Percentiles rank a stretch among this genome's conserved stretches.
Evolutionary conservation across 176 grass and related monocot species (phyloP).

Genomic region (Oryza meridionalis): DNA sequence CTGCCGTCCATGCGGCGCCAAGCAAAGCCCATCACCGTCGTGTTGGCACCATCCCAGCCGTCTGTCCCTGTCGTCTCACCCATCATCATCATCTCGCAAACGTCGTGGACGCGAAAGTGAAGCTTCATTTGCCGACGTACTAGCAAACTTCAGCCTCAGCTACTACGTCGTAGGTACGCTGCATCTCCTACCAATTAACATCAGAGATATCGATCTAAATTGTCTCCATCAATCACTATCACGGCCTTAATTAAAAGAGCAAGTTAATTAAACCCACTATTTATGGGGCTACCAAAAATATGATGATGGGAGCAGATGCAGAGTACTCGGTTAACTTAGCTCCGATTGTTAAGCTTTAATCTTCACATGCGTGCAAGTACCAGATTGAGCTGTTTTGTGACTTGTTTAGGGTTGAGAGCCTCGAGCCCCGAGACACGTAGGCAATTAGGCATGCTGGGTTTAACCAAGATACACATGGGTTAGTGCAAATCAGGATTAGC

Average conservation of each 20-base stretch:
- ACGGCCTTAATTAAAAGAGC: not conserved
- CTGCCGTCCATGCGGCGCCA: constrained; percentile 7
- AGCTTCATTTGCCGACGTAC: not conserved
- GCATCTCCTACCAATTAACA: not conserved
- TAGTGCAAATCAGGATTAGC: not conserved
- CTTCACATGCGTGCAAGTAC: constrained; percentile 16
- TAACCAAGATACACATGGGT: constrained; percentile 23
- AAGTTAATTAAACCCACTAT: not conserved
- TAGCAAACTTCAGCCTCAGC: no score
- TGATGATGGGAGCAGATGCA: not conserved
- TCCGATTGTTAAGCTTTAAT: not conserved
- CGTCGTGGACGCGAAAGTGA: not conserved
- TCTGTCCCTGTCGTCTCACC: not conserved
- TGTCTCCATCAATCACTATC: not conserved
- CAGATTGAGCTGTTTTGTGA: not conserved
- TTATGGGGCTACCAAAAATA: not conserved
- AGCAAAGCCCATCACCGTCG: not conserved
- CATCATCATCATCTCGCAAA: no score
- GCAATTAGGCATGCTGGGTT: not conserved
- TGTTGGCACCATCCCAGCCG: not conserved
- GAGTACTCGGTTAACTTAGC: not conserved
- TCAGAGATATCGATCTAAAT: not conserved
- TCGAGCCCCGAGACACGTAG: constrained; percentile 27
- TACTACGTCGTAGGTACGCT: not conserved
- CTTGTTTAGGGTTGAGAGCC: not conserved